These are phyloP conservation scores for Penicillium sp. DNA, from an alignment of 2,329 filamentous ascomycete genomes.

Conservation along the genomic window DNA sequence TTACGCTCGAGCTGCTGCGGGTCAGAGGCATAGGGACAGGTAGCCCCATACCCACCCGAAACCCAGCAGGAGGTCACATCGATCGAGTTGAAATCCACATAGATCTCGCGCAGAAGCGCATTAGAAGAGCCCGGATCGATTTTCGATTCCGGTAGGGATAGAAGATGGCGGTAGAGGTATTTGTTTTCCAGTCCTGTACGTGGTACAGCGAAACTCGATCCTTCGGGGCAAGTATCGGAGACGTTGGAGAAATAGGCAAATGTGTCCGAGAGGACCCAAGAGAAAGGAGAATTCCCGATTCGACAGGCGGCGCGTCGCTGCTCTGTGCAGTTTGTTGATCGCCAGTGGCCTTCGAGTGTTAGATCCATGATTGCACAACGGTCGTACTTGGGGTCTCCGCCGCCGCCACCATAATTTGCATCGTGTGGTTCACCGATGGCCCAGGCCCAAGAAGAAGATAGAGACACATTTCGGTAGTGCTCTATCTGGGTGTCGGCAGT, in stretches of 20 bases:
- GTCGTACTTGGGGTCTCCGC: conserved; percentile 34
- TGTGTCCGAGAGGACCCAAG: conserved; percentile 55
- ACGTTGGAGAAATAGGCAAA: conserved; percentile 48
- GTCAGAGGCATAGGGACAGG: conserved; percentile 59
- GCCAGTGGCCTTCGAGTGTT: conserved; percentile 57
- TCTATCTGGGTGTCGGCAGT: conserved; percentile 52
- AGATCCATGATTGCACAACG: conserved; percentile 60
- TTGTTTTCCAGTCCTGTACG: conserved; percentile 65
- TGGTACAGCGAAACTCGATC: conserved; percentile 57
- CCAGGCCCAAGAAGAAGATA: conserved; percentile 63
- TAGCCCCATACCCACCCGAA: conserved; percentile 53
- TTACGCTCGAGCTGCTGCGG: conserved; percentile 46
- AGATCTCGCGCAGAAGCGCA: conserved; percentile 44
- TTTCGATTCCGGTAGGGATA: conserved; percentile 31
- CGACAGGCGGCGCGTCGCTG: conserved; percentile 60
- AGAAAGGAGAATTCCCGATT: conserved; percentile 54
- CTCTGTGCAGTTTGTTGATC: conserved; percentile 56
- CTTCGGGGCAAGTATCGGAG: conserved; percentile 49
- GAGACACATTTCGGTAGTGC: conserved; percentile 53
- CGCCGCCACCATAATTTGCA: conserved; percentile 32
- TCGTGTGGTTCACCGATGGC: conserved; percentile 57
- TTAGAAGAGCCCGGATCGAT: conserved; percentile 29
- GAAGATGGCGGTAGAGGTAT: conserved; percentile 53
- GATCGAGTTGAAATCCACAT: conserved; percentile 64
- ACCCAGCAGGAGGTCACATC: conserved; percentile 63